These are phyloP conservation scores for Jamesozyma piceae DNA, from an alignment of 805 yeast species.

Conservation along the genomic window DNA sequence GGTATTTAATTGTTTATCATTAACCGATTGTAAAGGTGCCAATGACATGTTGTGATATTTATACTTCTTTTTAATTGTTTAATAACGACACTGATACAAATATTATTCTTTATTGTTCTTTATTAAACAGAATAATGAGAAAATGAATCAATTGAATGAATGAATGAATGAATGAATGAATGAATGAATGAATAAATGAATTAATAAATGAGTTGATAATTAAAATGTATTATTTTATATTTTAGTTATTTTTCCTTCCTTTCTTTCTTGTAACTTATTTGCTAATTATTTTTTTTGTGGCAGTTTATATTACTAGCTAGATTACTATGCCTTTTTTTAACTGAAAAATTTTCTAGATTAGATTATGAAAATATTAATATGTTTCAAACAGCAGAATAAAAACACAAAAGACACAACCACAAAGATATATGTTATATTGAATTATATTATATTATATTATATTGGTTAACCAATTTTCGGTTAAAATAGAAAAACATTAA, in stretches of 20 bases:
- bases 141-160: not conserved
- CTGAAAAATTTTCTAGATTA: not conserved
- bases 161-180: not conserved
- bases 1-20: conserved; percentile 29
- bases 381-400: not conserved
- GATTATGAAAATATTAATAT: too few species aligned
- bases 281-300: not conserved
- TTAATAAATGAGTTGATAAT: not conserved
- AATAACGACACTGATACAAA: too few species aligned
- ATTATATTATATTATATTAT: too few species aligned
- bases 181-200: not conserved
- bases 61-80: not conserved
- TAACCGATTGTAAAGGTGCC: conserved; percentile 29
- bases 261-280: too few species aligned
- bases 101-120: too few species aligned
- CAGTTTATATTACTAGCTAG: not conserved
- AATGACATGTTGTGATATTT: conserved; percentile 19
- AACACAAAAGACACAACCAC: not conserved
- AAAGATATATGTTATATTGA: not conserved
- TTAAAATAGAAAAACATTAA: too few species aligned
- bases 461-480: too few species aligned
- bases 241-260: too few species aligned
- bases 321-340: not conserved
- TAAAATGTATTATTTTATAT: too few species aligned
- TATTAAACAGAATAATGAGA: too few species aligned